phyloP scores from a whole-genome alignment of 2,329 filamentous ascomycete species.

The Phialocephala sp. region DNA sequence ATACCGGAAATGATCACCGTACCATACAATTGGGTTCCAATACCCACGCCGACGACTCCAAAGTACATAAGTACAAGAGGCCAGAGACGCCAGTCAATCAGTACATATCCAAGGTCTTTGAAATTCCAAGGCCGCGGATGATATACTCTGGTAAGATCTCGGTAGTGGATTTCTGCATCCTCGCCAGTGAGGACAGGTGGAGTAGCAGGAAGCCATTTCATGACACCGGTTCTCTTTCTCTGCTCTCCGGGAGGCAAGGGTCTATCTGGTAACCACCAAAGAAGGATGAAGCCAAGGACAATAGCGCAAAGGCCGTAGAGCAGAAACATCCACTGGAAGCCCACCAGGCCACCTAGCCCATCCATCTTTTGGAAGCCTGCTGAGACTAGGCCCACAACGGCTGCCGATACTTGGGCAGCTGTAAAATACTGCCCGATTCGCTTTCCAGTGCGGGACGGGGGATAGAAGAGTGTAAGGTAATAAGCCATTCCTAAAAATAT shows the following conservation, averaged over 20 bases:
- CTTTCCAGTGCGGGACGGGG: conserved; percentile 83
- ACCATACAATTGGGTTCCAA: conserved; percentile 86
- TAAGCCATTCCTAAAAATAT: conserved; percentile 72
- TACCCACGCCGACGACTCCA: conserved; percentile 90
- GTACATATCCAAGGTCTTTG: conserved; percentile 70
- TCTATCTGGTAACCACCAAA: conserved; percentile 92
- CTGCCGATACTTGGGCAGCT: conserved; percentile 85
- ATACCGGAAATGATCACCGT: conserved; percentile 85
- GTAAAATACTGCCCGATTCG: conserved; percentile 91
- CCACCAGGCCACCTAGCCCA: conserved; percentile 73
- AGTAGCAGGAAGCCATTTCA: conserved; percentile 70
- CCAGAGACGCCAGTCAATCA: conserved; percentile 89
- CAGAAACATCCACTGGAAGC: conserved; percentile 93
- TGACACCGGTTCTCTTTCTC: conserved; percentile 51
- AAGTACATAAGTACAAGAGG: conserved; percentile 91
- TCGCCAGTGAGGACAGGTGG: conserved; percentile 76
- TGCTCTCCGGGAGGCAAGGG: conserved; percentile 74
- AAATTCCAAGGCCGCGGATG: conserved; percentile 75
- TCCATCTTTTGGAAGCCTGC: conserved; percentile 94
- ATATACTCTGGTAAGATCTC: conserved; percentile 82
- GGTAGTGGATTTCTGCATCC: conserved; percentile 82
- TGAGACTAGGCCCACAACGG: conserved; percentile 87
- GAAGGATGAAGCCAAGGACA: conserved; percentile 71
- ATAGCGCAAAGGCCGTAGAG: conserved; percentile 80
- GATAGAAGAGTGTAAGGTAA: conserved; percentile 91